Conservation (phyloP, 352 stramenopile genomes). For the Globisporangium okanoganense region DNA sequence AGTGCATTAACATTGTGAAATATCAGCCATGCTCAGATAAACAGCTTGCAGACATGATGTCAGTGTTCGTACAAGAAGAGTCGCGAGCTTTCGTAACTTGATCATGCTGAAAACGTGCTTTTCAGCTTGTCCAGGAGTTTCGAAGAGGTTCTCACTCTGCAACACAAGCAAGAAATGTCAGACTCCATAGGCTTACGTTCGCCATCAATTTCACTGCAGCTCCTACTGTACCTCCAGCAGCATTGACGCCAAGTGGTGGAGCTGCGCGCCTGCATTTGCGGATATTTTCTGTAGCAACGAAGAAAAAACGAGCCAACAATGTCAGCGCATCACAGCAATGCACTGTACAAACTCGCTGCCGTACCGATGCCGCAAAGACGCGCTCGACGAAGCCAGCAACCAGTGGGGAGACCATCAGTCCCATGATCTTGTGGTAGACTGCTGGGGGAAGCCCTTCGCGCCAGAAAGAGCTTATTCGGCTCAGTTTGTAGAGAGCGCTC, state of each 20-base stretch:
- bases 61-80: slow-evolving; percentile 40
- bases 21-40: background rate
- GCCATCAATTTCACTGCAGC: background rate
- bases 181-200: background rate
- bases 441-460: slow-evolving; percentile 43
- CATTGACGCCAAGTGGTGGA: slow-evolving; percentile 43
- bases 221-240: slow-evolving; percentile 52
- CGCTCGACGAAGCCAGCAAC: slow-evolving; percentile 48
- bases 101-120: slow-evolving; percentile 44
- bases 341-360: background rate
- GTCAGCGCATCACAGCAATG: background rate
- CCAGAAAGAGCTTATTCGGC: slow-evolving; percentile 56
- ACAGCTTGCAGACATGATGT: background rate
- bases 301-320: slow-evolving; percentile 5
- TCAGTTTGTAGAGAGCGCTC: slow-evolving; percentile 57
- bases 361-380: slow-evolving; percentile 46
- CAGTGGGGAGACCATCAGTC: slow-evolving; percentile 51
- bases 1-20: background rate
- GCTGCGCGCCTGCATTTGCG: slow-evolving; percentile 29
- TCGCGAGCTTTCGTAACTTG: slow-evolving; percentile 45
- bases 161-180: background rate
- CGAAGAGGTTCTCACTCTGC: slow-evolving; percentile 47
- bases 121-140: slow-evolving; percentile 40
- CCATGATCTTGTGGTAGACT: slow-evolving; percentile 58
- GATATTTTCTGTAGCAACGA: slow-evolving; percentile 40